Evolutionary conservation across 352 stramenopile genomes (phyloP).

Genomic region (Pythium utonaiense): DNA sequence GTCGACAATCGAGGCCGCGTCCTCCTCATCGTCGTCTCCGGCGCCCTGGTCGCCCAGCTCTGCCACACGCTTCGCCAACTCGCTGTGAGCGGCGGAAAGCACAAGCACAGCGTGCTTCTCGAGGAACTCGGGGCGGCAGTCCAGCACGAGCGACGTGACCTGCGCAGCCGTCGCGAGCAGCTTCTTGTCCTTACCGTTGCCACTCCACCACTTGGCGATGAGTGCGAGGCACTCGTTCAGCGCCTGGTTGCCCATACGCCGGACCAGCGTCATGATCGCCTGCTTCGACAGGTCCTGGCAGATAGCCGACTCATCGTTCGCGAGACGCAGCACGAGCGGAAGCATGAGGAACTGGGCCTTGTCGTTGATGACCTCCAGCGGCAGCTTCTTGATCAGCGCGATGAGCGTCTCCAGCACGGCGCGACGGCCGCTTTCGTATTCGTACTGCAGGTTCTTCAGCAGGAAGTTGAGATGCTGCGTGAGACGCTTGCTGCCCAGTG

Average conservation of each 20-base stretch:
- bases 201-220: constrained; percentile 82
- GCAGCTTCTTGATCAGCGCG: constrained; percentile 91
- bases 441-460: constrained; percentile 94
- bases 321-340: constrained; percentile 93
- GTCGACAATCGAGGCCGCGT: constrained; percentile 24
- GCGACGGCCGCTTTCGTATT: constrained; percentile 91
- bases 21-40: constrained; percentile 11
- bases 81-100: constrained; percentile 31
- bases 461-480: constrained; percentile 94
- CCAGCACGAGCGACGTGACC: constrained; percentile 67
- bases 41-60: constrained; percentile 29
- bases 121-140: constrained; percentile 71
- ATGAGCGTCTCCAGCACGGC: constrained; percentile 89
- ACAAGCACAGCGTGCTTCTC: constrained; percentile 55
- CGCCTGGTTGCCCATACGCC: constrained; percentile 87
- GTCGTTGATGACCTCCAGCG: constrained; percentile 88
- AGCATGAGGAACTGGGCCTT: constrained; percentile 94
- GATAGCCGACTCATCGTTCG: constrained; percentile 92
- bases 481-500: constrained; percentile 91
- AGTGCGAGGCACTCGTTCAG: constrained; percentile 89
- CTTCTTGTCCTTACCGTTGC: constrained; percentile 47
- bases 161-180: constrained; percentile 69
- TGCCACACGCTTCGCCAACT: constrained; percentile 33
- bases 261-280: constrained; percentile 83
- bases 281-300: constrained; percentile 84